phyloP scores from a whole-genome alignment of 73 alveolate species.

The Paramecium primaurelia region DNA sequence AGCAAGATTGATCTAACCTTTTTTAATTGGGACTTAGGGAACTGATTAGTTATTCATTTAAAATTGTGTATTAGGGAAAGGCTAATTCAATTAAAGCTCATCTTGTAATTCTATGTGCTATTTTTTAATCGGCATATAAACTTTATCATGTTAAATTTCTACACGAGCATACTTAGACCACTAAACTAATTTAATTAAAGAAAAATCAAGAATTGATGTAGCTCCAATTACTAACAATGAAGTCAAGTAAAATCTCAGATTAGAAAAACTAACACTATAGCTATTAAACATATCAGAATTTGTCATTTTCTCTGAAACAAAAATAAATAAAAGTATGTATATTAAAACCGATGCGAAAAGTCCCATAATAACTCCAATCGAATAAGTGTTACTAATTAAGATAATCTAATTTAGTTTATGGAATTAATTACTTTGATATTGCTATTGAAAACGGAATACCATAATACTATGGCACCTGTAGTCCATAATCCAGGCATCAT shows the following conservation, averaged over 20 bases:
- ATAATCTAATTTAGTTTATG: neutral
- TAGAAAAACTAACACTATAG: neutral
- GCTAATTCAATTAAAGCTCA: neutral
- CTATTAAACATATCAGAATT: neutral
- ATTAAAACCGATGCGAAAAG: neutral
- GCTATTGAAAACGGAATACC: neutral
- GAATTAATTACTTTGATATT: neutral
- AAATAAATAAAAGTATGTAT: neutral
- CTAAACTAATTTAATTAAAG: neutral
- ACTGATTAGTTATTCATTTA: neutral
- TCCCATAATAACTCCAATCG: neutral
- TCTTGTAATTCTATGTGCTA: slow-evolving; percentile 39
- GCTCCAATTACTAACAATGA: neutral
- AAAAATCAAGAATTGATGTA: neutral
- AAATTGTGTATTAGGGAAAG: neutral
- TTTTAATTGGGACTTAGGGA: neutral
- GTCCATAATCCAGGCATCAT: slow-evolving; percentile 14
- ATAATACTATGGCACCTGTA: slow-evolving; percentile 3
- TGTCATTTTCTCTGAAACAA: neutral
- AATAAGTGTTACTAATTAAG: neutral
- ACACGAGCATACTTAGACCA: neutral
- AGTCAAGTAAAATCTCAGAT: neutral
- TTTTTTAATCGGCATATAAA: neutral
- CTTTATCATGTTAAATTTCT: slow-evolving; percentile 13
- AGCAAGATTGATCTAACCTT: slow-evolving; percentile 22